These are phyloP conservation scores for Coemansia biformis DNA, from an alignment of 192 early-diverging fungal species.

Conservation along the genomic window DNA sequence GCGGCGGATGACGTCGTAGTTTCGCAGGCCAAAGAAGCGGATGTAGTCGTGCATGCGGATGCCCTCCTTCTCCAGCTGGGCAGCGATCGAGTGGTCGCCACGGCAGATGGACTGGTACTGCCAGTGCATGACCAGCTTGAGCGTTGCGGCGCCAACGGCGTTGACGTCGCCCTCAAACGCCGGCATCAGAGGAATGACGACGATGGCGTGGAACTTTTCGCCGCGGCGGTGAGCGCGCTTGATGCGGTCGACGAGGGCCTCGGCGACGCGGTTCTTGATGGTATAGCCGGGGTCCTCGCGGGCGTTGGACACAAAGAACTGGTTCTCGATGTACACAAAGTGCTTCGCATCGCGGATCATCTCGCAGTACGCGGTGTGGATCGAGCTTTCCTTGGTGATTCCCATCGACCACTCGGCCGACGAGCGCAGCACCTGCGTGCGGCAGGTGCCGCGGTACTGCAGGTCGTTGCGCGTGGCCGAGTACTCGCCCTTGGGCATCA, in stretches of 20 bases:
- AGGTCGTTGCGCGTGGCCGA: conserved; percentile 54
- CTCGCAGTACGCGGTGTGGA: conserved; percentile 73
- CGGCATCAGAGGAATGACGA: conserved; percentile 78
- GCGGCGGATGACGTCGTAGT: conserved; percentile 60
- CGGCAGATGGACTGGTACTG: conserved; percentile 74
- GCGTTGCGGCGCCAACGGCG: conserved; percentile 63
- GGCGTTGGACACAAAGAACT: conserved; percentile 74
- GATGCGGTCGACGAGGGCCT: conserved; percentile 71
- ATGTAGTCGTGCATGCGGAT: conserved; percentile 63
- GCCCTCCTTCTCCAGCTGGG: conserved; percentile 52
- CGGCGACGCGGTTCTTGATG: conserved; percentile 78
- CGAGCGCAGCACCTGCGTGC: conserved; percentile 64
- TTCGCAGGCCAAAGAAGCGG: conserved; percentile 68
- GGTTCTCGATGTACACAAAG: conserved; percentile 88
- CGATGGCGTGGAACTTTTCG: conserved; percentile 71
- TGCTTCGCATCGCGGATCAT: conserved; percentile 68
- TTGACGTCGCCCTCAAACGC: conserved; percentile 79
- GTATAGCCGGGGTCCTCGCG: conserved; percentile 49
- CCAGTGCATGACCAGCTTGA: conserved; percentile 73
- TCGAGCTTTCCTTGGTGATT: conserved; percentile 64
- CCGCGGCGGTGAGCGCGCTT: conserved; percentile 59
- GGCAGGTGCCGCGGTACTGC: conserved; percentile 56
- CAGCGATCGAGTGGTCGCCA: conserved; percentile 64
- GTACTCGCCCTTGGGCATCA: conserved; percentile 66
- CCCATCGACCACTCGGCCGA: conserved; percentile 63